A percentile compares a stretch with the other conserved stretches of the same genome.
phyloP scores from a whole-genome alignment of 441 rosid genomes.

The Erodium moschatum region DNA sequence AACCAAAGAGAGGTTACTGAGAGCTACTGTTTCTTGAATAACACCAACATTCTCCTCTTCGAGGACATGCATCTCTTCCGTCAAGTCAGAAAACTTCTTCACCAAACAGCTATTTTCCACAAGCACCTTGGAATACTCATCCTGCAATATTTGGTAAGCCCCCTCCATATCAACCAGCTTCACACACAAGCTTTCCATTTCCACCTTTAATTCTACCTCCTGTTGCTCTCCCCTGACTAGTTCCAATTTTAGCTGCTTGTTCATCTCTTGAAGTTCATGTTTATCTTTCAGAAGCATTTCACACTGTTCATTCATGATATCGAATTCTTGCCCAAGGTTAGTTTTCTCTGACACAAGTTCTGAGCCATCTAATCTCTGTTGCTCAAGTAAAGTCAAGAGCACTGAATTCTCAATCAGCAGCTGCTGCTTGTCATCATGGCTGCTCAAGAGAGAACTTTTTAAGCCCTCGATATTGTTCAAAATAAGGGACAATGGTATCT shows the following conservation, averaged over 20 bases:
- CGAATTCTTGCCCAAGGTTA: conserved; percentile 34
- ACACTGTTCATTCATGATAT: conserved; percentile 25
- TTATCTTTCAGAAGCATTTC: conserved; percentile 40
- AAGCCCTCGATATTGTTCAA: conserved; percentile 37
- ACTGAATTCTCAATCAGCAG: conserved; percentile 56
- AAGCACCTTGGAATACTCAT: conserved; percentile 37
- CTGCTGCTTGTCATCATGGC: conserved; percentile 43
- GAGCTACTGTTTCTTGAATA: conserved; percentile 46
- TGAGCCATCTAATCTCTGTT: conserved; percentile 34
- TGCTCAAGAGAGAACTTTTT: conserved; percentile 36
- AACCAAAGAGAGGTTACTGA: conserved; percentile 41
- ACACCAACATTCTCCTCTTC: conserved; percentile 51
- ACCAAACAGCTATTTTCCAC: conserved; percentile 43
- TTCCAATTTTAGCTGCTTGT: conserved; percentile 44
- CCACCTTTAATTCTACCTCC: conserved; percentile 37
- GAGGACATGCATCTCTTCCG: conserved; percentile 39
- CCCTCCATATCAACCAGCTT: conserved; percentile 41
- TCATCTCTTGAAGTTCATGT: conserved; percentile 43
- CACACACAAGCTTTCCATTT: conserved; percentile 31
- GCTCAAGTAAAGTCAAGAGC: conserved; percentile 41
- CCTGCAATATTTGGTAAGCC: conserved; percentile 40
- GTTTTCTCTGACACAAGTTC: conserved; percentile 34
- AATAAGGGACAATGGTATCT: conserved; percentile 33
- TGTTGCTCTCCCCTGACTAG: conserved; percentile 36
- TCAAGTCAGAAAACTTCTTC: conserved; percentile 37